Percentiles rank a stretch among this genome's conserved stretches.
These are phyloP conservation scores for Arthrocladium fulminans DNA, from an alignment of 2,329 filamentous ascomycete genomes.

Conservation along the genomic window DNA sequence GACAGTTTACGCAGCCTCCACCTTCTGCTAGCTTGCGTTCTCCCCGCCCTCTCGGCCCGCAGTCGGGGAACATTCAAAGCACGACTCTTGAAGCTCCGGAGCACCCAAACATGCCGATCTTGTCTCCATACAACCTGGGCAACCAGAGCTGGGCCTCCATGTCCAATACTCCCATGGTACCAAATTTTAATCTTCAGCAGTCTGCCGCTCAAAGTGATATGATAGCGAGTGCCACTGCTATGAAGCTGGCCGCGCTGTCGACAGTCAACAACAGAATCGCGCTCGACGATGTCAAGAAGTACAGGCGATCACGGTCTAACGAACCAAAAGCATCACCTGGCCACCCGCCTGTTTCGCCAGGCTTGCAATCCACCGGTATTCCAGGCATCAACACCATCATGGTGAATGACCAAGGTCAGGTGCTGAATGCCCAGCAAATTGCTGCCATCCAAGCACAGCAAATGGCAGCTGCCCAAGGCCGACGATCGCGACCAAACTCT, in stretches of 20 bases:
- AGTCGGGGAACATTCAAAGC: constrained; percentile 63
- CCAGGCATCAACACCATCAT: constrained; percentile 75
- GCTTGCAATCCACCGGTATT: constrained; percentile 53
- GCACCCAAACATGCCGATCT: constrained; percentile 65
- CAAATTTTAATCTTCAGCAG: constrained; percentile 61
- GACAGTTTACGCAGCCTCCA: constrained; percentile 81
- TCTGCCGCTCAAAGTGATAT: constrained; percentile 75
- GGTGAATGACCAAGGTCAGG: constrained; percentile 87
- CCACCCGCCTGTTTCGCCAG: constrained; percentile 58
- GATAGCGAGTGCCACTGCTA: constrained; percentile 96
- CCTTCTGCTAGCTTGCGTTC: constrained; percentile 70
- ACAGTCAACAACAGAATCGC: constrained; percentile 98
- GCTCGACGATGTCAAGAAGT: constrained; percentile 92
- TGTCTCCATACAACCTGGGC: constrained; percentile 69
- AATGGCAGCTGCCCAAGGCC: constrained; percentile 48
- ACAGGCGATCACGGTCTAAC: constrained; percentile 82
- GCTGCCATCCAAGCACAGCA: constrained; percentile 67
- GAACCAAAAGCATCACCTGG: constrained; percentile 48
- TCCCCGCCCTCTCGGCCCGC: constrained; percentile 59
- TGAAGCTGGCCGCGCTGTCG: constrained; percentile 94
- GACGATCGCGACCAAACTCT: constrained; percentile 79
- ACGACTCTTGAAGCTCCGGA: constrained; percentile 71
- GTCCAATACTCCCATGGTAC: constrained; percentile 93
- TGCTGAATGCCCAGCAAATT: constrained; percentile 76
- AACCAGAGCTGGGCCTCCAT: constrained; percentile 97